Conservation (phyloP, 345 rosid species). For the Pistacia integerrima region DNA sequence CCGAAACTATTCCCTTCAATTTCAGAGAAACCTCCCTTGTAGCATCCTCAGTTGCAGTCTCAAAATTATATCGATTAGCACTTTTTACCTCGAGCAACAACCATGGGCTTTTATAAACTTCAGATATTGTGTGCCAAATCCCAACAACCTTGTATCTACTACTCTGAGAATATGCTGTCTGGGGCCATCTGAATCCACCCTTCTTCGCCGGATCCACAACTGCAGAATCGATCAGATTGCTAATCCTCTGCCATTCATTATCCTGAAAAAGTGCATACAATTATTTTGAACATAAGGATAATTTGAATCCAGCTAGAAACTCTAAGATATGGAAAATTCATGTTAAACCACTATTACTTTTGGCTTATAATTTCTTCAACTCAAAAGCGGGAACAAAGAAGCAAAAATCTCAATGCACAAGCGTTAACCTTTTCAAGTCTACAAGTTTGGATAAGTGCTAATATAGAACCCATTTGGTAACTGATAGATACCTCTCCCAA, state of each 20-base stretch:
- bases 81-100: slow-evolving; percentile 50
- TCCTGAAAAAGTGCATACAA: slow-evolving; percentile 44
- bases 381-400: no score
- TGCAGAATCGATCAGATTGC: slow-evolving; percentile 45
- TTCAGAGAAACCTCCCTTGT: slow-evolving; percentile 43
- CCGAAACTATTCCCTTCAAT: slow-evolving; percentile 49
- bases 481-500: no score
- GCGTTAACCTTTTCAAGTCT: slow-evolving; percentile 25
- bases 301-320: background rate
- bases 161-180: slow-evolving; percentile 39
- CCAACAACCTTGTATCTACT: slow-evolving; percentile 47
- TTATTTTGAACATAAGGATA: background rate
- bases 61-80: slow-evolving; percentile 57
- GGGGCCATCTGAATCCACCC: slow-evolving; percentile 73
- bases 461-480: no score
- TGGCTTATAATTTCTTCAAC: no score
- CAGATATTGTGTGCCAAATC: slow-evolving; percentile 44
- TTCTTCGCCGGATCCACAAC: slow-evolving; percentile 55
- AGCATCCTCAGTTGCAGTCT: slow-evolving; percentile 38
- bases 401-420: no score
- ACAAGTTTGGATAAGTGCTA: background rate
- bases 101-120: slow-evolving; percentile 39
- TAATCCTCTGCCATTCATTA: slow-evolving; percentile 49
- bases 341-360: no score
- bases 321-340: no score